Evolutionary conservation across 331 rosid species (phyloP), one percentile per base, ranked within the genome.

Genomic region (Erythrophleum ivorense): DNA sequence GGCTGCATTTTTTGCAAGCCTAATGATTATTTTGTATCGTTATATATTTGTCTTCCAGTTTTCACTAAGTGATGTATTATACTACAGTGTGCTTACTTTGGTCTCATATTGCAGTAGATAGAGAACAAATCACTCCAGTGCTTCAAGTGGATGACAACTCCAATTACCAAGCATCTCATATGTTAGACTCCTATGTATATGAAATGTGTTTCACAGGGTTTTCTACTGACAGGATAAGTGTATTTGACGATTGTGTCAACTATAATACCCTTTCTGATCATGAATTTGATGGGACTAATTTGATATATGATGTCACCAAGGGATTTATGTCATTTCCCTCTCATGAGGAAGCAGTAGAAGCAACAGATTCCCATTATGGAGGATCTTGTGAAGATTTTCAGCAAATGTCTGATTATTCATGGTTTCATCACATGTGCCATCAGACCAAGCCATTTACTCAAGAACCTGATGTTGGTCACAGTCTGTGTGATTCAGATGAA

Each of bases 401-500:
- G 65, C 55, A 75, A 65, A 81, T 53, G 60, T 57, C 83, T 21
- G 88, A 87, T 83, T 49, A 82, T 83, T 82, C 88, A 46, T 80
- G 85, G 82, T 81, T 91, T 79, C 76, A 85, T 84, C 77, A 63
- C 63, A 84, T 85, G 65, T 80, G 90, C 34, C 85, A 91, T 63
- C 97, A 88, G 77, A 75, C 87, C 81, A 85, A 86, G 84, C 81
- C 91, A 58, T 81, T 78, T 62, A 71, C 71, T 75, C 88, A 83
- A 82, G 95, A 91, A 73, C 81, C 71, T 62, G 84, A 70, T 77
- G 85, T 76, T 66, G 83, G 80, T 50, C 68, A 58, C 24, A 15
- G 49, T 63, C 79, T 64, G 70, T 34, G 84, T 19, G 97, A 84
- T 75, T 86, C 91, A 19, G 87, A 85, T 46, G 88, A 90, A 87